Evolutionary conservation across 2,329 filamentous ascomycete species (phyloP), one percentile per base, ranked within the genome.

Genomic region (Stagonosporopsis rhizophila): DNA sequence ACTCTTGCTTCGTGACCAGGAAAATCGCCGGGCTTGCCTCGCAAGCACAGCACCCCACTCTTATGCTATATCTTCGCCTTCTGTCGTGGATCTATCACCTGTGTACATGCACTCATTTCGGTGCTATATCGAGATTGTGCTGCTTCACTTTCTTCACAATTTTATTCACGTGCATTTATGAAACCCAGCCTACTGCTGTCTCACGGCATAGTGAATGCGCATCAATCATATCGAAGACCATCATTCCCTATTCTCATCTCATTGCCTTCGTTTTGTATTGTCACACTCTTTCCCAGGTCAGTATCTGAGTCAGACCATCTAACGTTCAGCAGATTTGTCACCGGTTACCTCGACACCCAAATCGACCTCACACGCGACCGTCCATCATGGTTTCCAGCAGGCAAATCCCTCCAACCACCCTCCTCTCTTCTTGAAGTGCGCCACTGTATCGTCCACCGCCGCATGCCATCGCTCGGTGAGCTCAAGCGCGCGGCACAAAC

Each of bases 401-500:
- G 62, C 12, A 65, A 66, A 56, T 39, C 60, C 2, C 63, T 68
- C 27, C 60, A 68, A 46, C 60, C 66, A 12, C 72, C 69, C 89
- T 22, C 89, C 88, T 57, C 87, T 85, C 96, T 96, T 75, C 92
- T 97, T 50, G 92, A 96, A 79, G 81, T 96, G 56, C 86, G 93
- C 41, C 93, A 97, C 74, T 90, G 96, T 77, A 91, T 90, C 39
- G 96, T 92, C 37, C 93, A 98, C 74, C 91, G 96, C 75, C 90
- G 92, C 71, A 80, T 96, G 53, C 93, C 93, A 0, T 87, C 88
- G 1, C 80, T 96, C 49, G 82, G 85, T 11, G 87, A 91, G 60
- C 80, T 97, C 59, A 85, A 91, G 48, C 82, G 83, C 32, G 89
- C 89, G 1, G 86, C 89, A 1, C 78, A 82, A 60, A 86, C 89